Evolutionary conservation across 352 stramenopile genomes (phyloP).

Genomic region (Phytopythium vexans): DNA sequence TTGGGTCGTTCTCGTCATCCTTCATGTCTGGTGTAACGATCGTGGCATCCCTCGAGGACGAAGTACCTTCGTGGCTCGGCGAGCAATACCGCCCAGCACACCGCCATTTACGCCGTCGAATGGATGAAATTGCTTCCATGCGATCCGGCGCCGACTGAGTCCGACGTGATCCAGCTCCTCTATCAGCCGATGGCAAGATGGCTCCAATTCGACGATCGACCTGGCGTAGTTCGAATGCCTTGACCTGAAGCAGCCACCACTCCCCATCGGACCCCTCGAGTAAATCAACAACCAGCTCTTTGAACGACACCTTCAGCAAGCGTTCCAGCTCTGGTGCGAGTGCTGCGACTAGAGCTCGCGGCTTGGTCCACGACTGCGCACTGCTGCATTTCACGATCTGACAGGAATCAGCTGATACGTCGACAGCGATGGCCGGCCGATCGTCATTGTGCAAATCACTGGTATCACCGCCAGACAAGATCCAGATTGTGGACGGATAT

Average conservation of each 20-base stretch:
- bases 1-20: slow-evolving; percentile 17
- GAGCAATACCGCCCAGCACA: slow-evolving; percentile 40
- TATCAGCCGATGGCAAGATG: background rate
- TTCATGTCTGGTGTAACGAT: background rate
- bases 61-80: background rate
- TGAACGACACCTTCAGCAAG: slow-evolving; percentile 34
- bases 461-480: slow-evolving; percentile 35
- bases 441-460: slow-evolving; percentile 1
- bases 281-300: slow-evolving; percentile 53
- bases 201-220: slow-evolving; percentile 4
- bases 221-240: slow-evolving; percentile 45
- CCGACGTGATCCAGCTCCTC: slow-evolving; percentile 10
- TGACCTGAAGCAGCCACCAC: slow-evolving; percentile 74
- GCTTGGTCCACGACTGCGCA: slow-evolving; percentile 46
- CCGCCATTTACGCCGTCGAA: slow-evolving; percentile 43
- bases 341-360: slow-evolving; percentile 33
- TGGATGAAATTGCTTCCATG: slow-evolving; percentile 19
- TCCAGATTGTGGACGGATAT: slow-evolving; percentile 42
- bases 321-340: slow-evolving; percentile 33
- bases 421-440: slow-evolving; percentile 1
- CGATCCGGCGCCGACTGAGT: slow-evolving; percentile 45
- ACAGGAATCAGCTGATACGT: slow-evolving; percentile 23
- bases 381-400: slow-evolving; percentile 58
- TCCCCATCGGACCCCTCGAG: slow-evolving; percentile 40
- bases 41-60: slow-evolving; percentile 8